Conservation (phyloP, 2,329 filamentous ascomycete genomes). For the Exophiala viscosa region DNA sequence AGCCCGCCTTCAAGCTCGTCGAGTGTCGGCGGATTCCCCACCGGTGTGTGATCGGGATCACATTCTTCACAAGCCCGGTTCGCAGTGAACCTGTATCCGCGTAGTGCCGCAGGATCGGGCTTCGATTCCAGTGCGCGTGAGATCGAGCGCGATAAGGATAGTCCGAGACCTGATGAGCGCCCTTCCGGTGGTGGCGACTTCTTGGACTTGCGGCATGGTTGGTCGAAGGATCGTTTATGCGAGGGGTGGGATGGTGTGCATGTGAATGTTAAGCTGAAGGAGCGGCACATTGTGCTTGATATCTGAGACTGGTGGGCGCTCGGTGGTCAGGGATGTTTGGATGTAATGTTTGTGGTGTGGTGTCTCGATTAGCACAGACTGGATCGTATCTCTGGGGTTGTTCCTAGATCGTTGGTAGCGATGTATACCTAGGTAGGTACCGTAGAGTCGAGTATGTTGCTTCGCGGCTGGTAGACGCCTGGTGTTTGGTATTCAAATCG, state of each 20-base stretch:
- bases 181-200: neutral
- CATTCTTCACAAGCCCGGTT: slow-evolving; percentile 7
- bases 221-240: slow-evolving; percentile 2
- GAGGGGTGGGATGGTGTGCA: slow-evolving; percentile 4
- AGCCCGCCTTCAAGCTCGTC: neutral
- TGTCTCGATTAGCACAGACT: no score
- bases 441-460: no score
- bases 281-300: slow-evolving; percentile 5
- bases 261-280: slow-evolving; percentile 6
- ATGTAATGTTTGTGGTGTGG: neutral
- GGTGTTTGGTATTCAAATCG: no score
- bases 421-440: no score
- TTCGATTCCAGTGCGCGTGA: slow-evolving; percentile 1
- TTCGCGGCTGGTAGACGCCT: no score
- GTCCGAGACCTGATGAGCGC: neutral
- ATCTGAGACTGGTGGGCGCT: neutral
- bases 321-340: neutral
- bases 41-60: neutral
- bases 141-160: neutral
- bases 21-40: neutral
- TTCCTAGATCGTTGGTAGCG: no score
- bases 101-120: slow-evolving; percentile 1
- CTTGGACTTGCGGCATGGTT: neutral
- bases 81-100: slow-evolving; percentile 4
- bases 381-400: no score